phyloP scores from a whole-genome alignment of 2,329 filamentous ascomycete genomes.

The Bipolaris victoriae region DNA sequence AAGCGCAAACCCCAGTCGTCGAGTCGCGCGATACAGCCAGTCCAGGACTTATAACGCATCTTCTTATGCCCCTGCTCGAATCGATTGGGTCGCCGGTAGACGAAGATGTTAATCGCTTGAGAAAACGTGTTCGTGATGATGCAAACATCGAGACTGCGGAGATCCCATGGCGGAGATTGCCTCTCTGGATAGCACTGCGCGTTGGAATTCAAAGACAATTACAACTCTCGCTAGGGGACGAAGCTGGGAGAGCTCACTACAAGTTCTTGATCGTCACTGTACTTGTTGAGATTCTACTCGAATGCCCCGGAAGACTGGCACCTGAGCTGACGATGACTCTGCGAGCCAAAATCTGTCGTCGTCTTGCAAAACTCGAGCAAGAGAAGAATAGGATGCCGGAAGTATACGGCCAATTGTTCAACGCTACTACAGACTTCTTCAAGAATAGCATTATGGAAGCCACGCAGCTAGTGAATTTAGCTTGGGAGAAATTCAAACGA shows the following conservation, averaged over 20 bases:
- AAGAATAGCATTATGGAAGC: conserved; percentile 36
- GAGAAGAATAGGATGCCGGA: conserved; percentile 30
- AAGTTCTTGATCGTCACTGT: conserved; percentile 61
- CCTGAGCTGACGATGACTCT: conserved; percentile 50
- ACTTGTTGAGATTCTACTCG: conserved; percentile 53
- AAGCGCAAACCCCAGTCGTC: conserved; percentile 55
- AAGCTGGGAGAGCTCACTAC: conserved; percentile 57
- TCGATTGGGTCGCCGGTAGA: conserved; percentile 54
- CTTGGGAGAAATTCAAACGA: conserved; percentile 26
- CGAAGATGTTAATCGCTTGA: conserved; percentile 46
- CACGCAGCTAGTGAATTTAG: conserved; percentile 37
- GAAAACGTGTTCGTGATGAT: conserved; percentile 67
- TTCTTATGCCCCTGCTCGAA: conserved; percentile 65
- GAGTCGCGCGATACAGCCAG: conserved; percentile 63
- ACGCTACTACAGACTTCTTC: conserved; percentile 8
- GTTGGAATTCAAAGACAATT: conserved; percentile 62
- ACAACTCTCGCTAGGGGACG: conserved; percentile 44
- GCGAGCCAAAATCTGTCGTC: conserved; percentile 60
- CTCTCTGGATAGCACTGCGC: conserved; percentile 66
- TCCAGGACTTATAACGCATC: conserved; percentile 62
- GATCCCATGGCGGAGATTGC: conserved; percentile 65
- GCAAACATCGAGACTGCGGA: conserved; percentile 55
- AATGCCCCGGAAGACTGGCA: conserved; percentile 27
- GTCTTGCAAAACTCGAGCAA: conserved; percentile 62
- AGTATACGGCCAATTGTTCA: conserved; percentile 13